Conservation (phyloP, 352 stramenopile genomes). For the Halophytophthora polymorphica region DNA sequence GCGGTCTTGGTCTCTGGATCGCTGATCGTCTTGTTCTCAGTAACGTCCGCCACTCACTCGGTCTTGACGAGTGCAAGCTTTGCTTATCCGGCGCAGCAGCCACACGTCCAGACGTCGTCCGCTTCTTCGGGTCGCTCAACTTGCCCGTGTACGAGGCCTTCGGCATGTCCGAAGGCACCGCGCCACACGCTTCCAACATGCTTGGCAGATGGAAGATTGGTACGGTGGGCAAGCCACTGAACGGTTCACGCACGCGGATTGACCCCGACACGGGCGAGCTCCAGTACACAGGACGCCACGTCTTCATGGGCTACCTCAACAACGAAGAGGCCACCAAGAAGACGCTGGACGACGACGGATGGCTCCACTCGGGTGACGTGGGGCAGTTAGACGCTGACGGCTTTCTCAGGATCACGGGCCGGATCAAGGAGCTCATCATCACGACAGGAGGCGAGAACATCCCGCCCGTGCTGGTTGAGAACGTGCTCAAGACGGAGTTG, state of each 20-base stretch:
- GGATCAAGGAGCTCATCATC: conserved; percentile 92
- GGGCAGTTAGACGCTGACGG: conserved; percentile 65
- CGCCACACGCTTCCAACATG: conserved; percentile 58
- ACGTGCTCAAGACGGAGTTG: conserved; percentile 75
- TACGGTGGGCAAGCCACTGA: conserved; percentile 52
- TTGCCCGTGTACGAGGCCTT: conserved; percentile 90
- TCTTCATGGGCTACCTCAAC: conserved; percentile 59
- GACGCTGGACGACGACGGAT: conserved; percentile 71
- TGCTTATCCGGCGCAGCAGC: conserved; percentile 81
- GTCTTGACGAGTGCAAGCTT: conserved; percentile 66
- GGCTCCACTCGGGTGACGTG: conserved; percentile 84
- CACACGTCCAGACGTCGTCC: conserved; percentile 41
- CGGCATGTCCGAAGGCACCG: conserved; percentile 88
- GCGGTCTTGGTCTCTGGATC: background rate
- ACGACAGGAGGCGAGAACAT: conserved; percentile 91
- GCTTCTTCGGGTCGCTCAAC: conserved; percentile 90
- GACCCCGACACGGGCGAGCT: conserved; percentile 46
- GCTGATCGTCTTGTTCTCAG: no score
- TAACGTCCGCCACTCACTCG: conserved; percentile 67
- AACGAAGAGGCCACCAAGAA: conserved; percentile 34
- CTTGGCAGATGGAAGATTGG: conserved; percentile 76
- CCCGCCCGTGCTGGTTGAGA: conserved; percentile 76
- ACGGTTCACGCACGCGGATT: conserved; percentile 35
- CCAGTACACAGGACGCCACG: conserved; percentile 45
- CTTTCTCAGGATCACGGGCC: conserved; percentile 87